Conservation (phyloP, 1,284 basidiomycete species). For the Cutaneotrichosporon daszewskae region DNA sequence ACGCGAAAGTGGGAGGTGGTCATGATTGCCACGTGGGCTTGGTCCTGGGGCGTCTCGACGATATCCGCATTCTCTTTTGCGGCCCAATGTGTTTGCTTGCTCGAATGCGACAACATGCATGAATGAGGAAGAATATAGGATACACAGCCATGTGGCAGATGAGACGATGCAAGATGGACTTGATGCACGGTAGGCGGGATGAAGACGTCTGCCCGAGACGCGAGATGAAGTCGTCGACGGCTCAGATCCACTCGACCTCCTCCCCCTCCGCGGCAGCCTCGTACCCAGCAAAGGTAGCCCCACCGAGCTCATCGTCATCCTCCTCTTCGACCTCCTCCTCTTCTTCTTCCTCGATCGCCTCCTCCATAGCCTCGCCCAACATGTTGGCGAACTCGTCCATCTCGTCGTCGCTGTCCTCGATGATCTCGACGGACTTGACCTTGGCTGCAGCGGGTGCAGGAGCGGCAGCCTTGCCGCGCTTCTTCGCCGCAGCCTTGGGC, state of each 20-base stretch:
- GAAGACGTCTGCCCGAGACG: too few species aligned
- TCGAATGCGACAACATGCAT: too few species aligned
- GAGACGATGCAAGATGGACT: too few species aligned
- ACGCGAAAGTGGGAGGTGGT: too few species aligned
- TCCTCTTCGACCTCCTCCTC: constrained; percentile 31
- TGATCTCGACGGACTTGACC: constrained; percentile 38
- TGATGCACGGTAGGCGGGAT: too few species aligned
- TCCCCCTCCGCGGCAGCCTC: neutral
- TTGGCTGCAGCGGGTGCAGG: constrained; percentile 15
- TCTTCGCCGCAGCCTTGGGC: constrained; percentile 15
- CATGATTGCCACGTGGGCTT: too few species aligned
- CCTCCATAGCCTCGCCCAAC: constrained; percentile 32
- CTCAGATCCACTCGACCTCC: constrained; percentile 19
- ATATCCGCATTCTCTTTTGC: too few species aligned
- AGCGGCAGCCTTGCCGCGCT: constrained; percentile 5
- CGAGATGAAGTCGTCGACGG: too few species aligned
- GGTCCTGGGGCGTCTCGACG: too few species aligned
- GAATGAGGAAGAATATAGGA: too few species aligned
- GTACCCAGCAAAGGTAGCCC: constrained; percentile 23
- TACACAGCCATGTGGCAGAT: too few species aligned
- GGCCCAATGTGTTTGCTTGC: too few species aligned
- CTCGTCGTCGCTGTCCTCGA: constrained; percentile 37
- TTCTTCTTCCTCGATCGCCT: constrained; percentile 24
- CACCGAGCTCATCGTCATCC: constrained; percentile 35
- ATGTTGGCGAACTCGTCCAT: constrained; percentile 41